These are phyloP conservation scores for Penicillium goetzii DNA, from an alignment of 495 filamentous ascomycete species.

Conservation along the genomic window DNA sequence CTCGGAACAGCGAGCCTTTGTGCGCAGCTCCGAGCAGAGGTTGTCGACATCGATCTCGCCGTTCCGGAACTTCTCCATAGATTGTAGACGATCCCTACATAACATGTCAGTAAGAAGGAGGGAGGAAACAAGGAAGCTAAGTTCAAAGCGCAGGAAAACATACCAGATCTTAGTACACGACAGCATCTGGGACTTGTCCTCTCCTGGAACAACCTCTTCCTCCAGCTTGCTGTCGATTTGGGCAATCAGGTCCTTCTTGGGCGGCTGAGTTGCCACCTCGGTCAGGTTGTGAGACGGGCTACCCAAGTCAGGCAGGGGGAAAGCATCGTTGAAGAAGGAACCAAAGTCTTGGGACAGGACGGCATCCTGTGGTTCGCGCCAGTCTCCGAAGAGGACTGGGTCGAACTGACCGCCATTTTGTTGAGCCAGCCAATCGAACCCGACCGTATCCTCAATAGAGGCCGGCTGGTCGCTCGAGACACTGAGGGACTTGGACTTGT, in stretches of 20 bases:
- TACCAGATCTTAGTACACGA: constrained; percentile 95
- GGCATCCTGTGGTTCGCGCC: constrained; percentile 86
- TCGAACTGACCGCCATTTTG: constrained; percentile 91
- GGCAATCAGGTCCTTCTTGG: constrained; percentile 72
- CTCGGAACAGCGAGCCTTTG: constrained; percentile 95
- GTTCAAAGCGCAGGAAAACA: constrained; percentile 27
- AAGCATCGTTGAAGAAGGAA: constrained; percentile 88
- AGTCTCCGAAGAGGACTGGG: constrained; percentile 88
- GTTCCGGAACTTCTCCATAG: constrained; percentile 80
- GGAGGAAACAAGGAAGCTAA: background rate
- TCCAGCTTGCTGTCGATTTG: constrained; percentile 73
- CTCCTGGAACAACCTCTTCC: constrained; percentile 66
- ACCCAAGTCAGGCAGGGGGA: constrained; percentile 73
- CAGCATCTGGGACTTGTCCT: constrained; percentile 68
- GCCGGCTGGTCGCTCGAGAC: constrained; percentile 32
- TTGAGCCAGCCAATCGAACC: constrained; percentile 77
- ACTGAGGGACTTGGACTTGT: constrained; percentile 34
- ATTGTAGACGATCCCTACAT: constrained; percentile 85
- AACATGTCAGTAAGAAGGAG: constrained; percentile 16
- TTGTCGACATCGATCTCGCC: constrained; percentile 92
- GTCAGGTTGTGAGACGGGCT: constrained; percentile 70
- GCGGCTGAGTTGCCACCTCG: constrained; percentile 50
- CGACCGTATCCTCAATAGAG: constrained; percentile 31
- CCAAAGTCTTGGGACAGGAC: constrained; percentile 68
- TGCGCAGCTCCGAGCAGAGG: constrained; percentile 89